A percentile compares a stretch with the other conserved stretches of the same genome.
Evolutionary conservation across 257 asterid species (phyloP).

Genomic region (Sherardia arvensis): DNA sequence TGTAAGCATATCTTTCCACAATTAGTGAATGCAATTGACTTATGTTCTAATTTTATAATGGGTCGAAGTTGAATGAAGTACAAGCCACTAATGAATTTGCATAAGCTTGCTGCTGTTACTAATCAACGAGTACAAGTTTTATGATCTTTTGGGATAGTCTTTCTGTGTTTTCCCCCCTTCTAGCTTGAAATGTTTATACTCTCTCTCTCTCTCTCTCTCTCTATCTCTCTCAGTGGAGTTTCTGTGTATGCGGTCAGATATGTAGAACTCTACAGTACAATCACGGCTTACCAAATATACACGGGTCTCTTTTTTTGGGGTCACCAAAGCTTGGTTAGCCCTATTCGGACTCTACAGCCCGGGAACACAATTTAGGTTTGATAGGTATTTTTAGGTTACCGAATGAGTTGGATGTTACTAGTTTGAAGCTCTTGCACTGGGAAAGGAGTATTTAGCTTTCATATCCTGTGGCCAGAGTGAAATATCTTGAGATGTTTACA

Average conservation of each 20-base stretch:
- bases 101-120: neutral
- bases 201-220: too few species aligned
- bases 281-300: neutral
- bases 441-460: neutral
- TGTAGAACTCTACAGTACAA: neutral
- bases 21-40: neutral
- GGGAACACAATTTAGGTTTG: neutral
- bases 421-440: neutral
- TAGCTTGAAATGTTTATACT: neutral
- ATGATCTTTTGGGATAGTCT: neutral
- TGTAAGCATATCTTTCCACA: slow-evolving; percentile 31
- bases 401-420: neutral
- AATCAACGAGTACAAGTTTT: neutral
- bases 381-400: neutral
- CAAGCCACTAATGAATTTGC: neutral
- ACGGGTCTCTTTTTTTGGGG: neutral
- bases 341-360: neutral
- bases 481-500: neutral
- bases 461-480: neutral
- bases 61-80: neutral
- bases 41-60: neutral
- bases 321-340: neutral
- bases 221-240: neutral
- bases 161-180: neutral
- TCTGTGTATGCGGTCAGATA: neutral